Base-by-base conservation (phyloP, 1,139 yeast species). In the Kurtzmaniella natalensis region DNA sequence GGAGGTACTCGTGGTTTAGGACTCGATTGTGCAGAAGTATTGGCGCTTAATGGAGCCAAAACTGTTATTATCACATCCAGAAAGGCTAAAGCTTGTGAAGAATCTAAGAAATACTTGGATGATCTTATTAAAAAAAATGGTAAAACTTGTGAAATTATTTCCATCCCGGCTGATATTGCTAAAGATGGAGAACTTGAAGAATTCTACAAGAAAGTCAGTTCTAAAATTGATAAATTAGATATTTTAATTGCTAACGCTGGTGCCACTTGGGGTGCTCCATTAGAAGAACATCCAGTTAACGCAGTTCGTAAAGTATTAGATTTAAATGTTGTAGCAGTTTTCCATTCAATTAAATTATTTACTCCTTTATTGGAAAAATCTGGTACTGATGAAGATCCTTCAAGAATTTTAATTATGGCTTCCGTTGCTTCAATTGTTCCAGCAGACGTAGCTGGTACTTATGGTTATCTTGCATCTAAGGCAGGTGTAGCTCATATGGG, bases 1-100 rank as follows among this genome's bases (percentile, higher is more conserved):
- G 94, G 92, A 13, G 88, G 89, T 26, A 76, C 87, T 29, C 66
- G 92, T 46, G 92, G 92, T 0, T 72, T 82, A 34, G 92, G 92
- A 0, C 70, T 77, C 38, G 58, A 76, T 50, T 76, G 82, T 60
- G 86, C 86, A 14, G 86, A 80, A 50, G 77, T 76, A 2, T 65
- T 80, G 32, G 73, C 81, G 8, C 59, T 63, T 33, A 78, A 79
- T 42, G 88, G 88, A 1, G 86, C 84, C 9, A 59, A 73, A 34
- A 62, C 73, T 21, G 78, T 83, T 23, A 76, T 76, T 42, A 73
- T 83, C 47, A 73, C 85, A 7, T 79, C 88, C 3, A 72, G 94
- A 55, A 80, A 81, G 51, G 70, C 61, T 25, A 57, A 68, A 25
- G 87, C 86, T 6, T 80, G 87, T 43, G 70, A 75, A 33, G 76